phyloP scores from a whole-genome alignment of 1,284 basidiomycete species.

The Leccinum holopus region DNA sequence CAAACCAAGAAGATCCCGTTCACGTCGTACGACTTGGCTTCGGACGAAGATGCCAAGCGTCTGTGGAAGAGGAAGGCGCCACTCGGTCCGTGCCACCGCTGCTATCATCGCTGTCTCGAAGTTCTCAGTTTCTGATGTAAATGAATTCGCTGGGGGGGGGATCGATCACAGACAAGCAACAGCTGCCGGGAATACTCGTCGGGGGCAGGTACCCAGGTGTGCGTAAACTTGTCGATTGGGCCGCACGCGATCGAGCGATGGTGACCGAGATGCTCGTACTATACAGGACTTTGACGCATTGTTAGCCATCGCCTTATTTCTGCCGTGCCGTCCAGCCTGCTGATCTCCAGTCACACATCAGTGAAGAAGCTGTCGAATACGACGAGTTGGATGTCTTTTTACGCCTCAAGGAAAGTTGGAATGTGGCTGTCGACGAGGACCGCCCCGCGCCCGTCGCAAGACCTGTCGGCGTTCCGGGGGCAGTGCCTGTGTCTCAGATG shows the following conservation, averaged over 20 bases:
- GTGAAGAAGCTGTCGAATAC: slow-evolving; percentile 79
- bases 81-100: slow-evolving; percentile 39
- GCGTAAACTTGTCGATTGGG: slow-evolving; percentile 24
- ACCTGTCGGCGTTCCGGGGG: slow-evolving; percentile 77
- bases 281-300: slow-evolving; percentile 56
- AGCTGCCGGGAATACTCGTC: slow-evolving; percentile 75
- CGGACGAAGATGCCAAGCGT: slow-evolving; percentile 75
- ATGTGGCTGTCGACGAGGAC: slow-evolving; percentile 57
- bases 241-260: not conserved
- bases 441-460: slow-evolving; percentile 46
- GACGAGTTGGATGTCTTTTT: slow-evolving; percentile 68
- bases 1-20: slow-evolving; percentile 82
- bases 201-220: slow-evolving; percentile 65
- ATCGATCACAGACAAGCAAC: slow-evolving; percentile 61
- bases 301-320: slow-evolving; percentile 36
- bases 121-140: not conserved
- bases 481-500: slow-evolving; percentile 70
- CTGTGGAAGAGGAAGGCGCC: slow-evolving; percentile 79
- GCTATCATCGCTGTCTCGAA: slow-evolving; percentile 6
- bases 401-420: slow-evolving; percentile 67
- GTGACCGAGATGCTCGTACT: slow-evolving; percentile 2
- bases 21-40: slow-evolving; percentile 77
- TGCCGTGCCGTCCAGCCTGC: slow-evolving; percentile 10
- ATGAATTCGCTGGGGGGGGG: not conserved
- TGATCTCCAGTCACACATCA: slow-evolving; percentile 31